Base-by-base conservation (phyloP, 345 rosid species). In the Gossypium raimondii region DNA sequence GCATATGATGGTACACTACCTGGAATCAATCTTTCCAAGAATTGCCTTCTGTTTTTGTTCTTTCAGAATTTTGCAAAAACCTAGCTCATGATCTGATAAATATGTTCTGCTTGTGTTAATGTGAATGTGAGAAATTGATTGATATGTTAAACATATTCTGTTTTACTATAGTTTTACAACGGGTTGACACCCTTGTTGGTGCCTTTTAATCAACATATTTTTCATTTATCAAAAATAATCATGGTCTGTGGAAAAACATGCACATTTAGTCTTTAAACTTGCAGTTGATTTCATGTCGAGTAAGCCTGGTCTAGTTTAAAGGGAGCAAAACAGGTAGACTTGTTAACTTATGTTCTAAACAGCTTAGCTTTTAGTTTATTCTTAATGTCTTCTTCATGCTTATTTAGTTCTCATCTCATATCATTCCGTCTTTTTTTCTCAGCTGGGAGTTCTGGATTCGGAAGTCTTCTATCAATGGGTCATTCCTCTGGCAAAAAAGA, bases 401-500 rank as follows among this genome's bases (percentile, higher is more conserved):
- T 44, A 8, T 64, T 22, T 25, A 24, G 53, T 69, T 72, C 45
- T 78, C 29, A 67, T 60, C 38, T 52, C 43, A 43, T 20, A 20
- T 20, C 22, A 20, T 20, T 20, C 22, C 22, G 22, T 20, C 22
- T 20, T 20, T 20, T 20, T 20, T 20, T 20, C 22, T 20, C 22
- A 20, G 22, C 22, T 20, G 22, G 22, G 22, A 20, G 22, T 20
- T 20, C 22, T 20, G 22, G 22, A 20, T 20, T 20, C 22, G 22
- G 22, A 20, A 92, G 92, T 74, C 88, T 95, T 72, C 85, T 93
- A 79, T 87, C 92, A 48, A 82, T 90, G 6, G 93, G 94, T 51
- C 87, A 88, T 68, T 83, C 90, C 73, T 78, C 87, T 56, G 89
- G 93, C 47, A 95, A 95, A 89, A 81, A 93, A 38, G 98, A 93